These are phyloP conservation scores for Cystobasidium pallidum DNA, from an alignment of 1,284 basidiomycete species.

Conservation along the genomic window DNA sequence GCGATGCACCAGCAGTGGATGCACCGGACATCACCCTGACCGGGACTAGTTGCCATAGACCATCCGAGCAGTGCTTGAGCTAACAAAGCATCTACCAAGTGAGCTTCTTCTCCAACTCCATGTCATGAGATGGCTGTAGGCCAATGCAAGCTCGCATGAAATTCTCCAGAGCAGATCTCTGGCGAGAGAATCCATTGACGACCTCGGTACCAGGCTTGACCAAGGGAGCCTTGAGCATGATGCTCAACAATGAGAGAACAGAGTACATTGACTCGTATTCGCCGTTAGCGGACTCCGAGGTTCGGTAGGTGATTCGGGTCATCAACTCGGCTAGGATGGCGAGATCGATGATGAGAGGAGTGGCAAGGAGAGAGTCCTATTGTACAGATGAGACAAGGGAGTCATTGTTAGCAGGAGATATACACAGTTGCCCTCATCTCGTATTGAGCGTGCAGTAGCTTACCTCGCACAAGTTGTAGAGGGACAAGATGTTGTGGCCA, in stretches of 20 bases:
- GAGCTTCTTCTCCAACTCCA: slow-evolving; percentile 56
- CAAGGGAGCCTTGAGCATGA: slow-evolving; percentile 83
- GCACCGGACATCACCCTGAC: no score
- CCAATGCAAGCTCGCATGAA: slow-evolving; percentile 87
- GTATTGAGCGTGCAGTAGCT: no score
- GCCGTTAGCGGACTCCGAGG: slow-evolving; percentile 58
- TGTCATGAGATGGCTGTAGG: slow-evolving; percentile 76
- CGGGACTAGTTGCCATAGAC: no score
- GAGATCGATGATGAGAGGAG: slow-evolving; percentile 92
- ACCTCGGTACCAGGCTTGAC: slow-evolving; percentile 95
- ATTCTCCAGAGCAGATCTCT: slow-evolving; percentile 89
- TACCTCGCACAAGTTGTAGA: slow-evolving; percentile 90
- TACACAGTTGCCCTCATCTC: no score
- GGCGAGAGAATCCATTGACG: slow-evolving; percentile 91
- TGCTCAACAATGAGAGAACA: slow-evolving; percentile 83
- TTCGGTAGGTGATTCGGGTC: slow-evolving; percentile 84
- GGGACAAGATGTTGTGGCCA: slow-evolving; percentile 69
- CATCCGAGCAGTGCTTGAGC: no score
- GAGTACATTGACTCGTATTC: slow-evolving; percentile 78
- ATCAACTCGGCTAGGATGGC: slow-evolving; percentile 92
- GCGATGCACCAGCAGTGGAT: no score
- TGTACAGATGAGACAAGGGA: no score
- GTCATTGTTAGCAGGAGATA: no score
- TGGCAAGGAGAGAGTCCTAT: slow-evolving; percentile 88
- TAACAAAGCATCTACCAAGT: slow-evolving; percentile 27